Evolutionary conservation across 1,139 yeast species (phyloP).

Genomic region (Yamadazyma taylorii): DNA sequence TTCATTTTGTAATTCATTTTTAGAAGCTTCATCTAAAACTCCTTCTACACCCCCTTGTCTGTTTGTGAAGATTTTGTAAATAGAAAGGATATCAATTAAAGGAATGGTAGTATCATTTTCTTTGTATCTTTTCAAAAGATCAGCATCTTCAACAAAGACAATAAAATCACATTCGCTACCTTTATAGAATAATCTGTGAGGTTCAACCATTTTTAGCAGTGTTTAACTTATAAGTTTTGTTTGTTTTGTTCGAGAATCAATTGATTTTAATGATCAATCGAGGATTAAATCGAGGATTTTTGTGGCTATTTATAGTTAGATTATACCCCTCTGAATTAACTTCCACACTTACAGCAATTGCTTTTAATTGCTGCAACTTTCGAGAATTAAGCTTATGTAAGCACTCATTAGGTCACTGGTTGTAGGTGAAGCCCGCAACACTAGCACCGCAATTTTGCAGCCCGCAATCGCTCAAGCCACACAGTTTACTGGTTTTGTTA

Average conservation of each 20-base stretch:
- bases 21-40: conserved; percentile 70
- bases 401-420: not conserved
- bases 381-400: not conserved
- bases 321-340: conserved; percentile 39
- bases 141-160: conserved; percentile 59
- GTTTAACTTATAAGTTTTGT: too few species aligned
- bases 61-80: conserved; percentile 62
- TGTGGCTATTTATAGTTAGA: too few species aligned
- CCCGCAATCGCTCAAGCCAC: too few species aligned
- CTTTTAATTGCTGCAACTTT: not conserved
- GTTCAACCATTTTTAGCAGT: conserved; percentile 28
- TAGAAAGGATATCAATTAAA: conserved; percentile 62
- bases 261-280: too few species aligned
- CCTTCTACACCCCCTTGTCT: conserved; percentile 73
- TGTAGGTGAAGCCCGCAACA: too few species aligned
- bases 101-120: conserved; percentile 57
- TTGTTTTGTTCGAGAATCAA: too few species aligned
- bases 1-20: conserved; percentile 59
- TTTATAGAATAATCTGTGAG: conserved; percentile 60
- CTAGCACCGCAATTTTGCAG: too few species aligned
- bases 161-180: conserved; percentile 65
- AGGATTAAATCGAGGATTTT: too few species aligned
- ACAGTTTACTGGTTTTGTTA: too few species aligned
- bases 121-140: conserved; percentile 47
- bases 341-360: conserved; percentile 39